Evolutionary conservation across 495 filamentous ascomycete species (phyloP).

Genomic region (Penicillium flavigenum): DNA sequence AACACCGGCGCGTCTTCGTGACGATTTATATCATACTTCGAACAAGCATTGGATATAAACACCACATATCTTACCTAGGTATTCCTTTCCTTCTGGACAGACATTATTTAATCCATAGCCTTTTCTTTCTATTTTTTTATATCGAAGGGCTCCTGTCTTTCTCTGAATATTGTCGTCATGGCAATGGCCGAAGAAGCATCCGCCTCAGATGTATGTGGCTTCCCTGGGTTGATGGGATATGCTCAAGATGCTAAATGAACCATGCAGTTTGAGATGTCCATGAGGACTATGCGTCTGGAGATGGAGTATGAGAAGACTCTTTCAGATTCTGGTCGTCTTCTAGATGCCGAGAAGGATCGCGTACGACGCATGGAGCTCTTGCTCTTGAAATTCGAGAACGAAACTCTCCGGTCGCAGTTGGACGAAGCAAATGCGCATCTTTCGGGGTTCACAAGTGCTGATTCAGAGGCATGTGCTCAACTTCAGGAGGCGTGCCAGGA

Average conservation of each 20-base stretch:
- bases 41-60: background rate
- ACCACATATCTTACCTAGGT: background rate
- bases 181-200: constrained; percentile 22
- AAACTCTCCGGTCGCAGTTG: constrained; percentile 60
- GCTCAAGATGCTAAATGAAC: constrained; percentile 14
- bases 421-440: constrained; percentile 53
- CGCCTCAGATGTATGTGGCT: constrained; percentile 30
- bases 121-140: background rate
- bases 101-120: background rate
- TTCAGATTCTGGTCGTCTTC: constrained; percentile 56
- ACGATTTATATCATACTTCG: background rate
- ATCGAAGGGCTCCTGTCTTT: background rate
- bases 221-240: background rate
- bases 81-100: background rate
- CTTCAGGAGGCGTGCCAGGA: constrained; percentile 57
- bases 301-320: constrained; percentile 61
- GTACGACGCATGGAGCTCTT: constrained; percentile 63
- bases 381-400: constrained; percentile 69
- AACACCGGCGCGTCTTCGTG: constrained; percentile 12
- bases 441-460: constrained; percentile 45
- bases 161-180: constrained; percentile 9
- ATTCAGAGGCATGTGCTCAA: constrained; percentile 56
- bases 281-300: constrained; percentile 57
- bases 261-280: constrained; percentile 42
- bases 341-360: constrained; percentile 67